A percentile compares a stretch with the other conserved stretches of the same genome.
These are phyloP conservation scores for Metschnikowia colocasiae DNA, from an alignment of 805 yeast species.

Conservation along the genomic window DNA sequence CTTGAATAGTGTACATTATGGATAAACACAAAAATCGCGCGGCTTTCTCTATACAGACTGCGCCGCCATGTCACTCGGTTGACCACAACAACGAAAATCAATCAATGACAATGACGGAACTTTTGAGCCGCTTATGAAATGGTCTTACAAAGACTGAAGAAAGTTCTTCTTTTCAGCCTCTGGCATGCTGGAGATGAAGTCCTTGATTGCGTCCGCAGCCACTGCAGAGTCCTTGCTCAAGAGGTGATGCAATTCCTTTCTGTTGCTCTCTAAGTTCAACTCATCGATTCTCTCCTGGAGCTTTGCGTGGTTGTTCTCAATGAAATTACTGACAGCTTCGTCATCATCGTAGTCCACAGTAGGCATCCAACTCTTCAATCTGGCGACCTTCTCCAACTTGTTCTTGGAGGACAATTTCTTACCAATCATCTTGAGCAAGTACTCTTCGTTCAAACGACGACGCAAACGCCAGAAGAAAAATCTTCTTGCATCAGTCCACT, in stretches of 20 bases:
- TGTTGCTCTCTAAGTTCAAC: conserved; percentile 63
- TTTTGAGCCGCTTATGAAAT: background rate
- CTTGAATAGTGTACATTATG: background rate
- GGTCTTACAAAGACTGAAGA: conserved; percentile 18
- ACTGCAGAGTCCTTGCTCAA: conserved; percentile 31
- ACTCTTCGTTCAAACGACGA: conserved; percentile 91
- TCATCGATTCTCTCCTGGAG: conserved; percentile 60
- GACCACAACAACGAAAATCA: conserved; percentile 6
- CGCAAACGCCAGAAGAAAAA: conserved; percentile 98
- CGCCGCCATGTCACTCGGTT: background rate
- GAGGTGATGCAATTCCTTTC: conserved; percentile 58
- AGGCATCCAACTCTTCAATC: conserved; percentile 86
- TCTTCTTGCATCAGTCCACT: conserved; percentile 87
- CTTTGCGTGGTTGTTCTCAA: conserved; percentile 69
- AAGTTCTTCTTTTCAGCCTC: conserved; percentile 33
- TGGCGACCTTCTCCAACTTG: conserved; percentile 78
- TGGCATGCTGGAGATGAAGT: conserved; percentile 31
- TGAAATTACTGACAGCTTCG: conserved; percentile 75
- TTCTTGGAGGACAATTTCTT: conserved; percentile 54
- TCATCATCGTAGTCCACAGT: conserved; percentile 69
- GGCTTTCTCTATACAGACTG: background rate
- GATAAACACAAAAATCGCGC: conserved; percentile 3
- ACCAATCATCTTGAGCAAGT: conserved; percentile 69
- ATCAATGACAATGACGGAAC: background rate
- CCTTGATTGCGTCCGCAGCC: conserved; percentile 34